Conservation (phyloP, 1,284 basidiomycete species). For the Neonothopanus nambi region DNA sequence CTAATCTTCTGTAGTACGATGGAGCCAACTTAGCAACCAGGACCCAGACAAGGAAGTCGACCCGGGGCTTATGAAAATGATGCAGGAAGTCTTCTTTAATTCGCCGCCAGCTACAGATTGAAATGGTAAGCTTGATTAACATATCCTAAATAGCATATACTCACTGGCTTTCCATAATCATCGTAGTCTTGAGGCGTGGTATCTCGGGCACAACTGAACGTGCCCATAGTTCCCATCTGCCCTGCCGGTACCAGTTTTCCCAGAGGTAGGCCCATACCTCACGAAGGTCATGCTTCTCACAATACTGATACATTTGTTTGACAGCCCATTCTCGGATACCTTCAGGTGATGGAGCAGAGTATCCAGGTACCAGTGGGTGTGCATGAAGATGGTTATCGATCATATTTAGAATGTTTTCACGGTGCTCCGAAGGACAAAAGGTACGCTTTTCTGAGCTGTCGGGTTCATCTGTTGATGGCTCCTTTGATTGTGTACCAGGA, state of each 20-base stretch:
- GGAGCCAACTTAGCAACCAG: slow-evolving; percentile 31
- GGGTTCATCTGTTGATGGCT: not conserved
- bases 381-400: slow-evolving; percentile 29
- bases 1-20: slow-evolving; percentile 30
- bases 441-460: not conserved
- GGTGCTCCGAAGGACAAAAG: slow-evolving; percentile 18
- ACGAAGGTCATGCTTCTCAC: slow-evolving; percentile 24
- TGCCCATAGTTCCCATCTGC: slow-evolving; percentile 27
- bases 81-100: slow-evolving; percentile 35
- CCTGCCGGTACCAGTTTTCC: slow-evolving; percentile 32
- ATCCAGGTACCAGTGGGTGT: slow-evolving; percentile 33
- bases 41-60: slow-evolving; percentile 33
- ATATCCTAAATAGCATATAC: too few species aligned
- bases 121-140: too few species aligned
- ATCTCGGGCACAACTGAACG: slow-evolving; percentile 8
- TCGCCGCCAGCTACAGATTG: slow-evolving; percentile 30
- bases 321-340: slow-evolving; percentile 31
- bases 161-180: slow-evolving; percentile 18
- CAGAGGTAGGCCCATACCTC: slow-evolving; percentile 33
- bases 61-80: slow-evolving; percentile 31
- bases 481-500: too few species aligned
- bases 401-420: slow-evolving; percentile 23
- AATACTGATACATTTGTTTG: slow-evolving; percentile 29
- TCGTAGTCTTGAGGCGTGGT: slow-evolving; percentile 14
- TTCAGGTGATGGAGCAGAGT: slow-evolving; percentile 22